phyloP scores from a whole-genome alignment of 352 stramenopile species.

The Phytophthora niederhauseri region DNA sequence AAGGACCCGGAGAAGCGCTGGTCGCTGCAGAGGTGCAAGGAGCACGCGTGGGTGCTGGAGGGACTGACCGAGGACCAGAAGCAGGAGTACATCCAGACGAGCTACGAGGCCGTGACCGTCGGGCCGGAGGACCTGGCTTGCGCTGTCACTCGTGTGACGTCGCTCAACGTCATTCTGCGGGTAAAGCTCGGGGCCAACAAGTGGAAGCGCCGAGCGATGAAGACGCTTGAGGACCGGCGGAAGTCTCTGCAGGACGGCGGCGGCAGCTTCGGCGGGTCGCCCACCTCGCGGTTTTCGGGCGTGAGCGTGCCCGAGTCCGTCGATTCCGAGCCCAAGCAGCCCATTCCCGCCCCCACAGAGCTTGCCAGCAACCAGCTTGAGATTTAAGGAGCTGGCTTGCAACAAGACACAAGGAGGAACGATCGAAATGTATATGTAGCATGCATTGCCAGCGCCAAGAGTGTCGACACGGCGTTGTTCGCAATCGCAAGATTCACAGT shows the following conservation, averaged over 20 bases:
- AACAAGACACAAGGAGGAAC: neutral
- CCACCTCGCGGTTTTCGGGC: slow-evolving; percentile 26
- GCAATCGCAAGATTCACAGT: neutral
- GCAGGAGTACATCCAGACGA: slow-evolving; percentile 54
- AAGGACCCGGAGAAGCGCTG: slow-evolving; percentile 78
- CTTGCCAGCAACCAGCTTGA: slow-evolving; percentile 48
- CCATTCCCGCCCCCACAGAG: slow-evolving; percentile 6
- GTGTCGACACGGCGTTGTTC: neutral
- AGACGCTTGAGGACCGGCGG: slow-evolving; percentile 58
- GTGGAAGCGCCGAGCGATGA: slow-evolving; percentile 76
- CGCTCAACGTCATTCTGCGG: slow-evolving; percentile 75
- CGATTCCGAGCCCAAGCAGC: slow-evolving; percentile 35
- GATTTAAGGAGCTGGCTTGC: slow-evolving; percentile 34
- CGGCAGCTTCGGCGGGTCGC: slow-evolving; percentile 29
- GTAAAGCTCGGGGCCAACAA: slow-evolving; percentile 82
- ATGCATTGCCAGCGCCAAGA: neutral
- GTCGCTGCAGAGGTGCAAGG: slow-evolving; percentile 71
- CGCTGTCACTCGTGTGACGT: slow-evolving; percentile 77
- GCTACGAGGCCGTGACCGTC: slow-evolving; percentile 63
- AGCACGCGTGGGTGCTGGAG: slow-evolving; percentile 69
- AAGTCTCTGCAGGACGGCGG: slow-evolving; percentile 35
- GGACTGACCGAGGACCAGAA: slow-evolving; percentile 48
- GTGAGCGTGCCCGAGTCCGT: slow-evolving; percentile 32
- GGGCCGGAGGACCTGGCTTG: slow-evolving; percentile 62
- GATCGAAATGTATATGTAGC: slow-evolving; percentile 17